These are phyloP conservation scores for Hypoxylon sp. DNA, from an alignment of 2,329 filamentous ascomycete species.

Conservation along the genomic window DNA sequence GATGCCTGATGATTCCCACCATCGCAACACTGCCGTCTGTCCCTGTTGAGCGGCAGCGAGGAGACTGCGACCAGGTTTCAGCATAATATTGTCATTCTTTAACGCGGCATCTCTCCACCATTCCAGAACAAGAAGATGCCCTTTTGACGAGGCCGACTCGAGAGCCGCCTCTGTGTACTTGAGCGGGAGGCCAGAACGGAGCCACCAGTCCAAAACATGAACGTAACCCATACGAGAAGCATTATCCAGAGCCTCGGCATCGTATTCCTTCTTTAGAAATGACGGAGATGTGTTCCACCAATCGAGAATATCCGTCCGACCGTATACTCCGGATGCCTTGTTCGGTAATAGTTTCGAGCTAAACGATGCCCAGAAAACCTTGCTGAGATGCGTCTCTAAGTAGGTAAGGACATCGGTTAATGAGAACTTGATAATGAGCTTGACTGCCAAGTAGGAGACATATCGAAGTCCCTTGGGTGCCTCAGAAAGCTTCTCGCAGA, in stretches of 20 bases:
- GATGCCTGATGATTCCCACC: conserved; percentile 89
- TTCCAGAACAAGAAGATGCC: conserved; percentile 86
- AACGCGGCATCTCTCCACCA: conserved; percentile 88
- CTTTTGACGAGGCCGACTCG: conserved; percentile 87
- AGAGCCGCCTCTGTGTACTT: conserved; percentile 90
- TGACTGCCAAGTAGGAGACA: conserved; percentile 85
- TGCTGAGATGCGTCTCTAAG: conserved; percentile 73
- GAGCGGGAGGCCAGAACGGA: conserved; percentile 80
- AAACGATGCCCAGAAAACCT: conserved; percentile 85
- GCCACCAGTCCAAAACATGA: conserved; percentile 92
- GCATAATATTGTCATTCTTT: conserved; percentile 69
- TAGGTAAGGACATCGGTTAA: conserved; percentile 84
- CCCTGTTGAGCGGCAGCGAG: conserved; percentile 88
- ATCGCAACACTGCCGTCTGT: conserved; percentile 81
- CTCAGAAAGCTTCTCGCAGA: conserved; percentile 80
- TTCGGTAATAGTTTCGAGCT: conserved; percentile 88
- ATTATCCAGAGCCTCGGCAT: conserved; percentile 85
- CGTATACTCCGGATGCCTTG: conserved; percentile 89
- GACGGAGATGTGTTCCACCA: conserved; percentile 91
- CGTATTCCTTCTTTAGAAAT: conserved; percentile 89
- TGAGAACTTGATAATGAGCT: conserved; percentile 92
- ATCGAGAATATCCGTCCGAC: conserved; percentile 85
- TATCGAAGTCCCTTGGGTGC: conserved; percentile 78
- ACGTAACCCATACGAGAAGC: conserved; percentile 89
- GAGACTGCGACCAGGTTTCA: conserved; percentile 88